phyloP scores from a whole-genome alignment of 78 protist species.

The Bodo saltans region DNA sequence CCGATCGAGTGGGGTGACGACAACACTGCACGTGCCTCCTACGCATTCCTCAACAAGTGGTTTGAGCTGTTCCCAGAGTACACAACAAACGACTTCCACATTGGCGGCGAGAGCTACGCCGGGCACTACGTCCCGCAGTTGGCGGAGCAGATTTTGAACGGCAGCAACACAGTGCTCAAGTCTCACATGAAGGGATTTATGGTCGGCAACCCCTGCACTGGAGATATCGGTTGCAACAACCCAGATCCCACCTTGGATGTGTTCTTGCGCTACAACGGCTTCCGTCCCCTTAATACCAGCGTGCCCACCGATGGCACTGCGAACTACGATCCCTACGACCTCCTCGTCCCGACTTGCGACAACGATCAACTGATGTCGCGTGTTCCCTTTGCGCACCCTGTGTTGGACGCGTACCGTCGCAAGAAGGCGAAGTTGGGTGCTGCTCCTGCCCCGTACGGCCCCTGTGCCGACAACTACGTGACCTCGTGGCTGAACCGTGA shows the following conservation, averaged over 20 bases:
- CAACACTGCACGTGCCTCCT: neutral
- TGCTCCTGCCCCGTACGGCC: neutral
- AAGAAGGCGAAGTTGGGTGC: neutral
- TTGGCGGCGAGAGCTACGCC: slow-evolving; percentile 67
- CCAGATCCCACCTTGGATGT: neutral
- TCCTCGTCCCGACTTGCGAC: slow-evolving; percentile 28
- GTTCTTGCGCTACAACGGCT: neutral
- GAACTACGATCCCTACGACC: slow-evolving; percentile 24
- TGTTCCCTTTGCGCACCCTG: neutral
- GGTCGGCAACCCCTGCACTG: slow-evolving; percentile 26
- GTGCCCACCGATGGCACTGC: neutral
- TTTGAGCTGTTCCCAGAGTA: slow-evolving; percentile 41
- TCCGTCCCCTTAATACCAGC: neutral
- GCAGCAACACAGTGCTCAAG: neutral
- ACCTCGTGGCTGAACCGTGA: slow-evolving; percentile 10
- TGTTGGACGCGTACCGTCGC: neutral
- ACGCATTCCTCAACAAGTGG: slow-evolving; percentile 23
- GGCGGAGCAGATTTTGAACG: slow-evolving; percentile 9
- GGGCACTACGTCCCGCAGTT: slow-evolving; percentile 50
- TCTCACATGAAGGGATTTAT: slow-evolving; percentile 1
- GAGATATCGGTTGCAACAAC: neutral
- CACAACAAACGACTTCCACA: slow-evolving; percentile 21
- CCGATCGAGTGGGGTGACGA: neutral
- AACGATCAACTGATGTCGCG: neutral
- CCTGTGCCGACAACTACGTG: neutral